A percentile compares a stretch with the other conserved stretches of the same genome.
Evolutionary conservation across 495 filamentous ascomycete species (phyloP).

Genomic region (Corynascus novoguineensis): DNA sequence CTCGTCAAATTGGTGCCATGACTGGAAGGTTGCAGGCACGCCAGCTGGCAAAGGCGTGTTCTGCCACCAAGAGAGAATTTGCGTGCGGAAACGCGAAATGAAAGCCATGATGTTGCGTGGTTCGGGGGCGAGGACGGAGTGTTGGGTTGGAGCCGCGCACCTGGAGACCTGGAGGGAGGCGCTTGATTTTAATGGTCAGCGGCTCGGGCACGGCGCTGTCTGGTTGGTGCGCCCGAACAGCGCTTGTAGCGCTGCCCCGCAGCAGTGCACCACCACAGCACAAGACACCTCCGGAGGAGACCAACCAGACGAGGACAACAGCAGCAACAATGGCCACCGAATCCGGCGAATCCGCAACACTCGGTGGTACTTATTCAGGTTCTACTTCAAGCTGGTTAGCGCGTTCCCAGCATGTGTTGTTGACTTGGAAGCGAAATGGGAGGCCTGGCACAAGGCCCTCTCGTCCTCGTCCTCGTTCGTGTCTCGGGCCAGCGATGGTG

Average conservation of each 20-base stretch:
- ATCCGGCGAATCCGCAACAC: background rate
- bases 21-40: background rate
- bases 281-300: too few species aligned
- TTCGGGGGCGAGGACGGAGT: background rate
- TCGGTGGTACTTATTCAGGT: background rate
- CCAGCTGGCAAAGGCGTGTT: constrained; percentile 1
- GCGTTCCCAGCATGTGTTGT: background rate
- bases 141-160: too few species aligned
- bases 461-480: background rate
- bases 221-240: too few species aligned
- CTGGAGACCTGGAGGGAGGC: too few species aligned
- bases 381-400: background rate
- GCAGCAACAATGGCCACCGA: background rate
- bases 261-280: too few species aligned
- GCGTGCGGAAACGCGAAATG: background rate
- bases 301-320: too few species aligned
- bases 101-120: background rate
- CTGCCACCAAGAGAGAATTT: constrained; percentile 1
- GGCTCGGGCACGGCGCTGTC: too few species aligned
- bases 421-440: background rate
- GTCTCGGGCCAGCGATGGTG: background rate
- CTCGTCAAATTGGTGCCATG: background rate
- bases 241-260: too few species aligned
- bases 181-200: too few species aligned
- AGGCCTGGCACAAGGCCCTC: background rate